phyloP scores from a whole-genome alignment of 768 basidiomycete genomes.

The Trametopsis cervina region DNA sequence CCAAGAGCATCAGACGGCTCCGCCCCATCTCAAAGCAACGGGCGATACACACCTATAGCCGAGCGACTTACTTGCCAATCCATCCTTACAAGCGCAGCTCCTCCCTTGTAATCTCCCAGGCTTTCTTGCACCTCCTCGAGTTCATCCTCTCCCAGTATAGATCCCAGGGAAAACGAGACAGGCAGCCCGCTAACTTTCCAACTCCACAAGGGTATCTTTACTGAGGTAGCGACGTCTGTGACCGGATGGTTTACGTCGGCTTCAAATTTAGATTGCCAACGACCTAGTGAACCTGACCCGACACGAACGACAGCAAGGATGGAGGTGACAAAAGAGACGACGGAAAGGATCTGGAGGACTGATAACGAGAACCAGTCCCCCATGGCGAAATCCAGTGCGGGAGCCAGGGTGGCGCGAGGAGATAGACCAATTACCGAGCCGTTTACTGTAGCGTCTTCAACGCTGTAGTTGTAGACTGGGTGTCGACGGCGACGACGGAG shows the following conservation, averaged over 20 bases:
- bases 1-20: not conserved
- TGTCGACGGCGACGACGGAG: conserved; percentile 6
- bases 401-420: not conserved
- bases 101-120: conserved; percentile 17
- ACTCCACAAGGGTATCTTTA: conserved; percentile 13
- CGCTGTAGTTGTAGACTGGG: conserved; percentile 1
- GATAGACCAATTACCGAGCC: not conserved
- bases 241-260: conserved; percentile 9
- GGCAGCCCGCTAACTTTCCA: conserved; percentile 22
- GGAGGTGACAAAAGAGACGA: conserved; percentile 15
- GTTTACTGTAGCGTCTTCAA: conserved; percentile 5
- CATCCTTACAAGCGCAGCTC: conserved; percentile 20
- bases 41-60: conserved; percentile 12
- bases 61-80: conserved; percentile 20
- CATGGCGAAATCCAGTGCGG: conserved; percentile 10
- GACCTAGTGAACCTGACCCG: conserved; percentile 21
- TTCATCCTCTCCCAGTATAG: conserved; percentile 23
- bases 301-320: conserved; percentile 16
- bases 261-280: conserved; percentile 16
- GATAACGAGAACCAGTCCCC: conserved; percentile 12
- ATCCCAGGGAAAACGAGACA: conserved; percentile 19
- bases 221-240: conserved; percentile 4
- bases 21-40: conserved; percentile 2
- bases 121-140: conserved; percentile 8
- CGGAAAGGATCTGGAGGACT: conserved; percentile 14